Base-by-base conservation (phyloP, 331 rosid genomes). In the Prunus yedoensis region DNA sequence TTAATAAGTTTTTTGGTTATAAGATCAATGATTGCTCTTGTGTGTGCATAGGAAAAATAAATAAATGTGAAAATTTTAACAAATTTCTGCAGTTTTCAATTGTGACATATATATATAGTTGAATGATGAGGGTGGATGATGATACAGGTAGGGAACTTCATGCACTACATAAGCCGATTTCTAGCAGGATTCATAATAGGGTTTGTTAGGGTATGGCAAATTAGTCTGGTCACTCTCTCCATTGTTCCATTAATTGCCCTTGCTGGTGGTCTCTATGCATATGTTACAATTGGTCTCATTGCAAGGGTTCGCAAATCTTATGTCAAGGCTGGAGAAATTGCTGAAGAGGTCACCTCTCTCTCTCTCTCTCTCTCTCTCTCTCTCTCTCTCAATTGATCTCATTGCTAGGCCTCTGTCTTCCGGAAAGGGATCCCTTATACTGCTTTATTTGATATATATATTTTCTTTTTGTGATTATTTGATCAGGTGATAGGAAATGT, bases 221-320 rank as follows among this genome's bases (percentile, higher is more conserved):
- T 94, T 13, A 89, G 96, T 85, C 69, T 94, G 63, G 96, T 94
- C 20, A 94, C 99, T 61, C 91, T 92, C 56, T 84, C 99, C 18
- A 94, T 94, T 49, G 96, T 94, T 3, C 99, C 99, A 20, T 86
- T 90, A 67, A 94, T 94, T 83, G 99, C 97, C 1, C 84, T 94
- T 68, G 97, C 99, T 62, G 99, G 99, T 9, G 99, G 97, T 41
- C 81, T 86, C 74, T 94, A 94, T 83, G 99, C 99, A 27, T 94
- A 83, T 43, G 90, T 92, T 3, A 82, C 96, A 20, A 84, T 87
- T 74, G 99, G 99, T 15, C 96, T 94, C 61, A 85, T 92, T 85
- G 92, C 96, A 14, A 77, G 91, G 53, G 83, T 90, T 59, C 70
- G 96, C 53, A 92, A 94, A 77, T 89, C 96, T 59, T 94, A 94